Base-by-base conservation (phyloP, 1,139 yeast genomes). In the Debaryomyces fabryi region DNA sequence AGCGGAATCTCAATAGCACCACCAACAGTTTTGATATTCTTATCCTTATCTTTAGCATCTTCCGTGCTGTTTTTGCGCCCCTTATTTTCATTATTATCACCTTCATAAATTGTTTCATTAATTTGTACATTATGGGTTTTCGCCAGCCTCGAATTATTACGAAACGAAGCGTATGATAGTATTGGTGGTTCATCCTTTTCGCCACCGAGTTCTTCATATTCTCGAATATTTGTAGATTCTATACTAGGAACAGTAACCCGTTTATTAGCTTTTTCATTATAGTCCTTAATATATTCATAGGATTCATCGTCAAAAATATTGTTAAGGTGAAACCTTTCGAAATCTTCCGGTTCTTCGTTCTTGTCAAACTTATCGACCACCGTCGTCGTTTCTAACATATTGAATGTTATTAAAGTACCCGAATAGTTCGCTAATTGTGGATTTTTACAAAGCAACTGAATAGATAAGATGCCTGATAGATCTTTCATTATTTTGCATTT, bases 401-500 rank as follows among this genome's bases (percentile, higher is more conserved):
- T 77, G 53, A 84, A 80, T 29, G 86, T 86, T 6, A 86, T 76
- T 30, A 85, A 74, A 0, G 87, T 82, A 2, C 89, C 90, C 2
- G 81, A 72, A 55, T 81, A 81, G 46, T 55, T 59, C 3, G 64
- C 55, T n/a, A 62, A 49, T n/a, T 58, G 59, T 8, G 58, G 50
- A 53, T 68, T 72, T 47, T 66, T 71, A 52, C 79, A 67, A 12
- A 78, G 62, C 37, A 81, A 59, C 47, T 78, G 79, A 10, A 81
- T 58, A 2, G 81, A 72, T 2, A 82, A 69, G 1, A 84, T 64
- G 0, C 88, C 88, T 51, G 72, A 70, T 13, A 65, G 56, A 61
- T 85, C 92, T 62, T 80, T 81, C 51, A 84, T 64, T 9, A 86
- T 69, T 55, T 85, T 81, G 51, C 87, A 82, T 51, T 83, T 79